A percentile compares a stretch with the other conserved stretches of the same genome.
Evolutionary conservation across 2,329 filamentous ascomycete genomes (phyloP).

Genomic region (Colletotrichum melonis): DNA sequence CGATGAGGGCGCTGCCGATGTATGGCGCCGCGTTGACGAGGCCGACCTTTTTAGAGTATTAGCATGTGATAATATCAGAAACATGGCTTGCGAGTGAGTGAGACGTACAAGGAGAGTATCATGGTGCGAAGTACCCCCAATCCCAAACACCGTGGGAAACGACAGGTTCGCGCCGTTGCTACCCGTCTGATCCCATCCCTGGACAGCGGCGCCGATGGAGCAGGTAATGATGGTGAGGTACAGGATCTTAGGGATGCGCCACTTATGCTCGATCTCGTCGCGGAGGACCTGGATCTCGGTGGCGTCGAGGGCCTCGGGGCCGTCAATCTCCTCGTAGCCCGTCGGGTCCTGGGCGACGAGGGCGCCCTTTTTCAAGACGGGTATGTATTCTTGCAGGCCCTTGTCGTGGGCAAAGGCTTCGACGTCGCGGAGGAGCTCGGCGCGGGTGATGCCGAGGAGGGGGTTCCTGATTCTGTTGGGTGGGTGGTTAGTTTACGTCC

Average conservation of each 20-base stretch:
- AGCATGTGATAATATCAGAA: no score
- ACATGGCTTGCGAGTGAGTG: neutral
- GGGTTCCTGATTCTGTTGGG: constrained; percentile 55
- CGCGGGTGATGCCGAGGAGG: constrained; percentile 55
- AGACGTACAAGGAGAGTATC: constrained; percentile 54
- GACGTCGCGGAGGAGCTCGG: constrained; percentile 63
- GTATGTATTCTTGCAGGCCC: constrained; percentile 56
- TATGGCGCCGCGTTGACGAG: constrained; percentile 64
- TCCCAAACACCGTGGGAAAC: constrained; percentile 57
- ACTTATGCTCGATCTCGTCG: constrained; percentile 59
- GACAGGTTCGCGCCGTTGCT: constrained; percentile 61
- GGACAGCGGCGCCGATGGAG: constrained; percentile 65
- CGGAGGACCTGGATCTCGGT: constrained; percentile 54
- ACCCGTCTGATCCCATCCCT: constrained; percentile 61
- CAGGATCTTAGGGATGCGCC: constrained; percentile 59
- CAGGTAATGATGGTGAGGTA: constrained; percentile 63
- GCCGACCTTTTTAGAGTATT: constrained; percentile 64
- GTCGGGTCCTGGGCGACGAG: constrained; percentile 64
- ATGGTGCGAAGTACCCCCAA: constrained; percentile 56
- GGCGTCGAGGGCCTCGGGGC: constrained; percentile 51
- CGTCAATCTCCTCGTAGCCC: constrained; percentile 56
- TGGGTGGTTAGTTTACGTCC: constrained; percentile 32
- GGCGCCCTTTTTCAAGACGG: constrained; percentile 60
- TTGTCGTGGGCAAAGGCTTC: constrained; percentile 62
- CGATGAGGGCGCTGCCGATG: constrained; percentile 61